Base-by-base conservation (phyloP, 108 stramenopile species). In the Mayamaea pseudoterrestris region DNA sequence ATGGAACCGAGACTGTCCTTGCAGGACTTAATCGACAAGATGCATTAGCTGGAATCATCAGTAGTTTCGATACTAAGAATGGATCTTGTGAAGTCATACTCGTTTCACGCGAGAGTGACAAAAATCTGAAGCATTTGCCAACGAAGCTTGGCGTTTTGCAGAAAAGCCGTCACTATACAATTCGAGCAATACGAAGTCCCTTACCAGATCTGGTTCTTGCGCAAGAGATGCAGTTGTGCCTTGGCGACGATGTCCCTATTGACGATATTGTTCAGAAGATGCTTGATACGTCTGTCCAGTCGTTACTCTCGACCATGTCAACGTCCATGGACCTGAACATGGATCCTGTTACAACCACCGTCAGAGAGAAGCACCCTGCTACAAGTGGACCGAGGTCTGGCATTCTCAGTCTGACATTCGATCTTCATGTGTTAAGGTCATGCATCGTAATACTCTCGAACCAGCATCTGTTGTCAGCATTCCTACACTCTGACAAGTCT, bases 81-180 rank as follows among this genome's bases (percentile, higher is more conserved):
- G 81, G 79, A 6, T 54, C 66, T 12, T 89, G 86, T 47, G 86
- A 89, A 42, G 79, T 89, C 11, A 56, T 89, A 13, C 60, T 83
- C 16, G 39, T 78, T 37, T 49, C 35, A 21, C 44, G 70, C 14
- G 32, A 58, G 2, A 2, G 5, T 1, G 2, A 31, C 3, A 18
- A 14, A 61, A 17, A 52, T 17, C 41, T 1, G 50, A 36, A 6
- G 14, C 30, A 1, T 30, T n/a, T 31, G 27, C 24, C 14, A 30
- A 17, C 24, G 34, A 48, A 16, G 14, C 30, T 13, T 18, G 12
- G 39, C 30, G 26, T 11, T 26, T 39, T 24, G 48, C 18, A 25
- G 34, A 30, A 56, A 58, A 52, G 60, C 0, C 41, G 51, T 26
- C 34, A 55, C 11, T 23, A 81, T 30, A 75, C 76, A 31, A 67